A percentile compares a stretch with the other conserved stretches of the same genome.
phyloP scores from a whole-genome alignment of 2,329 filamentous ascomycete species.

The Alternaria sp. region DNA sequence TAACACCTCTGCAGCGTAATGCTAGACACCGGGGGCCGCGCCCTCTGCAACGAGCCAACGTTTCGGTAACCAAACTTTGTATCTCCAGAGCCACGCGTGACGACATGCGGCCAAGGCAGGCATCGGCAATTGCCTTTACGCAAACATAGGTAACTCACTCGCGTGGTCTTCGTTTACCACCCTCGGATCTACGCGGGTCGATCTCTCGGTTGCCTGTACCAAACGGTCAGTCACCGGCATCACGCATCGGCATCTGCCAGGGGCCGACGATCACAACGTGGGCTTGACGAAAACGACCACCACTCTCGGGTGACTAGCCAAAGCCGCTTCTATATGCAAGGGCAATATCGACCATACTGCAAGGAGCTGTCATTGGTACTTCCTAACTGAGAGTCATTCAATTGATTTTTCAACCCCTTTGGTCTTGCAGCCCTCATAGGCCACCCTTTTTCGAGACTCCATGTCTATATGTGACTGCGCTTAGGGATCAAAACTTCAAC shows the following conservation, averaged over 20 bases:
- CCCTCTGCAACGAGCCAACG: not conserved
- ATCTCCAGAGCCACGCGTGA: not conserved
- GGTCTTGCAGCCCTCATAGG: not conserved
- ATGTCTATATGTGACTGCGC: not conserved
- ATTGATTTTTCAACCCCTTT: not conserved
- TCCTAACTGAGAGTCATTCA: not conserved
- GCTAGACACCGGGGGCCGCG: not conserved
- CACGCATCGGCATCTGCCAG: conserved; percentile 1
- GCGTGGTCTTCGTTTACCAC: not conserved
- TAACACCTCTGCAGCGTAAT: too few relatives aligned
- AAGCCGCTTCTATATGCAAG: not conserved
- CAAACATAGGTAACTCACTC: not conserved
- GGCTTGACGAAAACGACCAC: not conserved
- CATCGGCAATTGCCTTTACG: not conserved
- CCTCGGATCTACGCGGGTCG: not conserved
- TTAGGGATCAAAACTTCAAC: not conserved
- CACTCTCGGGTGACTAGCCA: not conserved
- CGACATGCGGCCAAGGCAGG: not conserved
- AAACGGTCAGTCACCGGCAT: conserved; percentile 9
- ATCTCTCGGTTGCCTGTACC: conserved; percentile 1
- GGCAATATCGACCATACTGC: not conserved
- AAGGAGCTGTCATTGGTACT: not conserved
- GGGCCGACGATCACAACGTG: conserved; percentile 1
- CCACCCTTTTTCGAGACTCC: not conserved
- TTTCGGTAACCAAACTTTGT: conserved; percentile 4